phyloP scores from a whole-genome alignment of 352 stramenopile species.

The Phytophthora constricta region DNA sequence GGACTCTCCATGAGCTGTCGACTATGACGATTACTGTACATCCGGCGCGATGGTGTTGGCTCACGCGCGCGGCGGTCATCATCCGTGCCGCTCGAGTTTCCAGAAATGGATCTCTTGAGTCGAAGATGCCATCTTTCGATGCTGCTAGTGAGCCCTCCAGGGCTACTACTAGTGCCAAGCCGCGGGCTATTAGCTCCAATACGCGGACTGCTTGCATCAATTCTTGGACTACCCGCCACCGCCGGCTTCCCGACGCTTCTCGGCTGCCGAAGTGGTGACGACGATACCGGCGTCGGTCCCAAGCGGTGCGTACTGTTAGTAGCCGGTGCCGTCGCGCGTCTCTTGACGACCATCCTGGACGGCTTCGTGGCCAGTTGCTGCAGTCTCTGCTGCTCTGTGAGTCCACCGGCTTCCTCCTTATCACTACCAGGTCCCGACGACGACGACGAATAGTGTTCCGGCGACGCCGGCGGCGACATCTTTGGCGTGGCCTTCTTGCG shows the following conservation, averaged over 20 bases:
- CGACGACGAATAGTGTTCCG: slow-evolving; percentile 44
- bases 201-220: slow-evolving; percentile 11
- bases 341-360: slow-evolving; percentile 64
- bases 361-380: slow-evolving; percentile 42
- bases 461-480: slow-evolving; percentile 32
- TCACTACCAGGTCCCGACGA: slow-evolving; percentile 58
- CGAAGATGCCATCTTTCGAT: slow-evolving; percentile 42
- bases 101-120: slow-evolving; percentile 31
- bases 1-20: slow-evolving; percentile 49
- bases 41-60: slow-evolving; percentile 13
- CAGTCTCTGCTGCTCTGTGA: slow-evolving; percentile 25
- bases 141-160: slow-evolving; percentile 17
- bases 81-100: slow-evolving; percentile 39
- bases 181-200: slow-evolving; percentile 17
- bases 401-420: slow-evolving; percentile 40
- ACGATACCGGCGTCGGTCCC: slow-evolving; percentile 22
- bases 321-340: slow-evolving; percentile 37
- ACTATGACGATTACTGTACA: slow-evolving; percentile 43
- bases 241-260: slow-evolving; percentile 23
- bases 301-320: slow-evolving; percentile 23
- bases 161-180: slow-evolving; percentile 12
- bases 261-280: slow-evolving; percentile 27
- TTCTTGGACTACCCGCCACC: slow-evolving; percentile 9
- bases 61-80: slow-evolving; percentile 31
- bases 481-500: background rate